Evolutionary conservation across 768 basidiomycete species (phyloP).

Genomic region (Macrolepiota fuliginosa): DNA sequence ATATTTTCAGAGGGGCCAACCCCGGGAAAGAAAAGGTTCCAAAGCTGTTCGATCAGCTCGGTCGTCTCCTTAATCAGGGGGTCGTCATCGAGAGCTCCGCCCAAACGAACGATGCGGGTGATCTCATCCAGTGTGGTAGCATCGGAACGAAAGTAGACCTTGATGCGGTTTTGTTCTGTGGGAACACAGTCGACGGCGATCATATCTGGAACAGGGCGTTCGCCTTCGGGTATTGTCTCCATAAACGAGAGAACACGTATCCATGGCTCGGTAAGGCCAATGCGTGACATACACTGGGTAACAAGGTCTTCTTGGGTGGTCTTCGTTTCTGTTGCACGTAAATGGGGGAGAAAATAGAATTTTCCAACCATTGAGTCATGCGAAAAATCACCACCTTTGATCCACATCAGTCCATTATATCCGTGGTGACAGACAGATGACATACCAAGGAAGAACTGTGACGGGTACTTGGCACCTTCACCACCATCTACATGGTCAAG

Average conservation of each 20-base stretch:
- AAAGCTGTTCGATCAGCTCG: constrained; percentile 14
- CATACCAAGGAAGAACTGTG: constrained; percentile 18
- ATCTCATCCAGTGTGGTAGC: constrained; percentile 15
- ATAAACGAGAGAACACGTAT: constrained; percentile 13
- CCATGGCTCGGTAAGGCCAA: constrained; percentile 14
- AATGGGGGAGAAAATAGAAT: constrained; percentile 17
- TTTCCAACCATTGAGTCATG: constrained; percentile 16
- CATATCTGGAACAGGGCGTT: constrained; percentile 15
- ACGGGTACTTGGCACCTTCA: constrained; percentile 6
- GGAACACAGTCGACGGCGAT: constrained; percentile 17
- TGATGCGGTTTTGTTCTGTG: constrained; percentile 15
- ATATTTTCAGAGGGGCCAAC: constrained; percentile 12
- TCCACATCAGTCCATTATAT: not conserved
- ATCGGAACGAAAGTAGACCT: constrained; percentile 17
- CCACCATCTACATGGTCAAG: constrained; percentile 5
- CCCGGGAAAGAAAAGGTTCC: constrained; percentile 16
- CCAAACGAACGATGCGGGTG: constrained; percentile 13
- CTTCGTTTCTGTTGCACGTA: constrained; percentile 11
- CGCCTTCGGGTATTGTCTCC: constrained; percentile 2
- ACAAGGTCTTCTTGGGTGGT: constrained; percentile 12
- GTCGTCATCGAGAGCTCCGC: constrained; percentile 14
- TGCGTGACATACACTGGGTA: constrained; percentile 11
- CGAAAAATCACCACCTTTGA: constrained; percentile 16
- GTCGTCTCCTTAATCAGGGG: constrained; percentile 13
- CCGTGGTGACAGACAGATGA: not conserved